Conservation (phyloP, 169 alveolate species). For the Plasmodium sp. region DNA sequence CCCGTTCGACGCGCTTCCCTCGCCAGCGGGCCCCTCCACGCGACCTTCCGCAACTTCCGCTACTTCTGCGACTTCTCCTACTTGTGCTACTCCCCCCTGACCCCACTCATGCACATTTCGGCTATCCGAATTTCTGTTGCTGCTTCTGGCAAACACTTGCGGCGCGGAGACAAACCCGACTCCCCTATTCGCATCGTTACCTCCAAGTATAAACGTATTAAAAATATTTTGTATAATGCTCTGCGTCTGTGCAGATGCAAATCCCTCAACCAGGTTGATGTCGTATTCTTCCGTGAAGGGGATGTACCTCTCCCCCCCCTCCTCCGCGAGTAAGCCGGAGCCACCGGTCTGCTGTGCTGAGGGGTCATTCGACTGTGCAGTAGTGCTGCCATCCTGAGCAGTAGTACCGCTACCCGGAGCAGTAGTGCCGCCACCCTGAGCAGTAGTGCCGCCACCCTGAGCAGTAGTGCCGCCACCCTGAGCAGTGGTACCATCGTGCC, state of each 20-base stretch:
- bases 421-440: background rate
- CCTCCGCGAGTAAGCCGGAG: background rate
- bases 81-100: background rate
- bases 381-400: background rate
- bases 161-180: background rate
- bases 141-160: background rate
- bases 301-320: background rate
- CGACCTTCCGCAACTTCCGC: background rate
- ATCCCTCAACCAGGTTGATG: background rate
- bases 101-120: slow-evolving; percentile 15
- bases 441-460: background rate
- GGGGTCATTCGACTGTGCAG: background rate
- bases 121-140: slow-evolving; percentile 1
- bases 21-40: background rate
- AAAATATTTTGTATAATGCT: slow-evolving; percentile 46
- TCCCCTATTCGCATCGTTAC: slow-evolving; percentile 9
- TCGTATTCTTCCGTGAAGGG: slow-evolving; percentile 24
- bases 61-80: too few species aligned
- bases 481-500: background rate
- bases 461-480: background rate
- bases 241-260: slow-evolving; percentile 13
- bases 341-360: background rate
- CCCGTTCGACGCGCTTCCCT: background rate
- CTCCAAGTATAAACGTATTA: slow-evolving; percentile 22
- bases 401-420: background rate